These are phyloP conservation scores for Viola odorata DNA, from an alignment of 345 rosid species.

Conservation along the genomic window DNA sequence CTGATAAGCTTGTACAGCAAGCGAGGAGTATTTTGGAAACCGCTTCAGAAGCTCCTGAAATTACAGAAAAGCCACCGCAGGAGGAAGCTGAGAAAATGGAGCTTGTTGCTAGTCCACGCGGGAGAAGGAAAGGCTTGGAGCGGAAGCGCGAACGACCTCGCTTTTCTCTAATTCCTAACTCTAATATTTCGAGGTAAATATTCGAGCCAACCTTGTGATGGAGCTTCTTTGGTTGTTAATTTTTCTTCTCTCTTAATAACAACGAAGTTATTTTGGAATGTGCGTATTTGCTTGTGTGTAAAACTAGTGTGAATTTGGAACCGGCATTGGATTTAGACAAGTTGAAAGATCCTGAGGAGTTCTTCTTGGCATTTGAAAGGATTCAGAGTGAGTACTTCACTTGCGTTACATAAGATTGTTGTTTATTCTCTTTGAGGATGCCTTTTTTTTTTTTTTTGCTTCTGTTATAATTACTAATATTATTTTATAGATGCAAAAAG, in stretches of 20 bases:
- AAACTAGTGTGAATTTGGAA: constrained; percentile 35
- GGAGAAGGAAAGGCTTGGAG: constrained; percentile 60
- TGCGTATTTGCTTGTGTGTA: constrained; percentile 37
- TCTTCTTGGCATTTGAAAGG: constrained; percentile 57
- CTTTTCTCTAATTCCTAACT: constrained; percentile 58
- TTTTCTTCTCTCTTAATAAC: not conserved
- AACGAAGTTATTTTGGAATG: not conserved
- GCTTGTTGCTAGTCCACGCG: constrained; percentile 37
- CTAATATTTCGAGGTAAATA: constrained; percentile 32
- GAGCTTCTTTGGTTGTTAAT: not conserved
- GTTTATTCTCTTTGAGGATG: not conserved
- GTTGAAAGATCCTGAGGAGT: constrained; percentile 61
- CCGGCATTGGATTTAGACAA: constrained; percentile 54
- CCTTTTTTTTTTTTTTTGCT: not conserved
- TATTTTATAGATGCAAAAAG: constrained; percentile 48
- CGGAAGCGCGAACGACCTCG: constrained; percentile 46
- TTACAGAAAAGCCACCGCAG: constrained; percentile 12
- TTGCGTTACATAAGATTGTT: constrained; percentile 7
- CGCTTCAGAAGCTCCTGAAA: not conserved
- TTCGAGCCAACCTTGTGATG: not conserved
- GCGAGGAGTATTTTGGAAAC: constrained; percentile 20
- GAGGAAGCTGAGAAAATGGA: constrained; percentile 21
- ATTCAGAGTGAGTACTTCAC: constrained; percentile 43
- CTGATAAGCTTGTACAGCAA: constrained; percentile 47
- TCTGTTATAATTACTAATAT: not conserved